These are phyloP conservation scores for Globisporangium heterothallicum DNA, from an alignment of 352 stramenopile genomes.

Conservation along the genomic window DNA sequence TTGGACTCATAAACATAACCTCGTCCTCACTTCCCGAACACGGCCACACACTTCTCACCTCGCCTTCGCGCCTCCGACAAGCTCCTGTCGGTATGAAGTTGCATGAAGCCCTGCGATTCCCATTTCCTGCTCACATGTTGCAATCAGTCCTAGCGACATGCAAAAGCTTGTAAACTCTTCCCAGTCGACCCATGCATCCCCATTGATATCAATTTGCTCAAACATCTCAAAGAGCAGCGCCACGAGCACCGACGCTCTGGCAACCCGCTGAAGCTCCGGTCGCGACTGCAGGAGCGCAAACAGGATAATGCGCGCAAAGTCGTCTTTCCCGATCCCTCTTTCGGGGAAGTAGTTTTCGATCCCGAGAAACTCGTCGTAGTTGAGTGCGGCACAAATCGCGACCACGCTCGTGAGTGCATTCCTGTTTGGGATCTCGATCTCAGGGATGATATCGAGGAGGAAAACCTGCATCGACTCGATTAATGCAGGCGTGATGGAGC, in stretches of 20 bases:
- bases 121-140: slow-evolving; percentile 26
- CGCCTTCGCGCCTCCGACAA: slow-evolving; percentile 4
- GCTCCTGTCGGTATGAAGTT: slow-evolving; percentile 17
- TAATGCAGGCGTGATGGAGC: slow-evolving; percentile 37
- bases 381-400: slow-evolving; percentile 58
- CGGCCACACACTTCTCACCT: slow-evolving; percentile 4
- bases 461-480: slow-evolving; percentile 52
- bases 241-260: slow-evolving; percentile 30
- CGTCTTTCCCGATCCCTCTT: slow-evolving; percentile 30
- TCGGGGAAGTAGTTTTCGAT: slow-evolving; percentile 49
- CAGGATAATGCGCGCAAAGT: slow-evolving; percentile 50
- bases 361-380: slow-evolving; percentile 44
- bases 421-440: slow-evolving; percentile 64
- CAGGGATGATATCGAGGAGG: slow-evolving; percentile 57
- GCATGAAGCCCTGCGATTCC: neutral
- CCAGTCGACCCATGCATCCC: slow-evolving; percentile 69
- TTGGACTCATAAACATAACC: too few relatives aligned
- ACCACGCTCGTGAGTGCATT: slow-evolving; percentile 52
- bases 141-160: slow-evolving; percentile 54
- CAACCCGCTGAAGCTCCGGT: slow-evolving; percentile 29
- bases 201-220: slow-evolving; percentile 83
- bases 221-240: slow-evolving; percentile 67
- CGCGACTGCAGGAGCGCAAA: slow-evolving; percentile 39
- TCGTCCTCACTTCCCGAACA: too few relatives aligned
- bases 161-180: slow-evolving; percentile 85